phyloP scores from a whole-genome alignment of 345 rosid species.

The Eucalyptus tenuipes region DNA sequence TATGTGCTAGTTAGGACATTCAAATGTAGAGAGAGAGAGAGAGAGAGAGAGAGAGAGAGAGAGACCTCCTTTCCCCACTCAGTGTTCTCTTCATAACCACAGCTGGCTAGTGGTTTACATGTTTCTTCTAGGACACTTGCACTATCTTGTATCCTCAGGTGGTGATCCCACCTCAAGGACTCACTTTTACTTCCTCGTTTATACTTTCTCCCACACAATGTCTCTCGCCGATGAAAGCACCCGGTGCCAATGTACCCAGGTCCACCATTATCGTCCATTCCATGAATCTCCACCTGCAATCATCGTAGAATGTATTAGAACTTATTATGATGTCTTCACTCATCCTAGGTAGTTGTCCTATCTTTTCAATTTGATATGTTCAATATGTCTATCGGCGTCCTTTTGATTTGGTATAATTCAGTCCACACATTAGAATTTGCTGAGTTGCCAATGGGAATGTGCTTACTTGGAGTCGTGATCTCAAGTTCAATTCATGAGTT shows the following conservation, averaged over 20 bases:
- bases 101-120: conserved; percentile 7
- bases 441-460: background rate
- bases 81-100: conserved; percentile 11
- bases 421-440: background rate
- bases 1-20: background rate
- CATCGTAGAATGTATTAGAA: background rate
- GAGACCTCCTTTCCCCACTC: conserved; percentile 18
- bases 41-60: background rate
- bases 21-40: background rate
- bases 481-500: background rate
- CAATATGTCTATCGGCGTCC: background rate
- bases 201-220: conserved; percentile 6
- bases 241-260: conserved; percentile 15
- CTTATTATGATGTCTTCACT: background rate
- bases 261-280: conserved; percentile 17
- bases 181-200: background rate
- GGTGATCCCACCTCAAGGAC: background rate
- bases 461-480: background rate
- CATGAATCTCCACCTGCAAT: conserved; percentile 8
- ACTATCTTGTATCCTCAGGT: background rate
- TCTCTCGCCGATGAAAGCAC: conserved; percentile 21
- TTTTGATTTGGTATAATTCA: background rate
- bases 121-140: background rate
- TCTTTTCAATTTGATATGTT: background rate
- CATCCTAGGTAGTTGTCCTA: background rate